Evolutionary conservation across 345 rosid genomes (phyloP).

Genomic region (Arabis alpina): DNA sequence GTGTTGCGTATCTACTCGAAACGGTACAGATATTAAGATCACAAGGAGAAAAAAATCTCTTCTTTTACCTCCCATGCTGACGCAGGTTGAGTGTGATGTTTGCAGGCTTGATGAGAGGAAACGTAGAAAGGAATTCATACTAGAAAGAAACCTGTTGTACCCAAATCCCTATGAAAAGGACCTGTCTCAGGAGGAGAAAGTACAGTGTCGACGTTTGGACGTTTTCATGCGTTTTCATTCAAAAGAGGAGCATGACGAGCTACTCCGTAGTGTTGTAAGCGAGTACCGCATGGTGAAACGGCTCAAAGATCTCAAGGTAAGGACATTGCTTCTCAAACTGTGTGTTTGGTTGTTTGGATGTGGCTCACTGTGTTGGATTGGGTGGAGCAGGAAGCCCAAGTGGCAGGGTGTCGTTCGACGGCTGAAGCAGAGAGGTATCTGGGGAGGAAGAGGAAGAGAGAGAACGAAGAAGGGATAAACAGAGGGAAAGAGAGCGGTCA

Average conservation of each 20-base stretch:
- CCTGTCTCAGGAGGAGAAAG: constrained; percentile 81
- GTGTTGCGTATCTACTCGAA: constrained; percentile 81
- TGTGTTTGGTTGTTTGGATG: constrained; percentile 23
- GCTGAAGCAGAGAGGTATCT: constrained; percentile 80
- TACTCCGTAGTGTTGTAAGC: constrained; percentile 67
- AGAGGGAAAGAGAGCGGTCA: constrained; percentile 71
- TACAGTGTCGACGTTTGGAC: constrained; percentile 70
- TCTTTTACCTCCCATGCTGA: constrained; percentile 19
- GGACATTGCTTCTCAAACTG: constrained; percentile 11
- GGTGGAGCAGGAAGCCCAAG: constrained; percentile 76
- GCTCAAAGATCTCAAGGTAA: constrained; percentile 81
- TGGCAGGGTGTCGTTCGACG: constrained; percentile 85
- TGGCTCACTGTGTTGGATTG: constrained; percentile 31
- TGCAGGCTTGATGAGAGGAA: constrained; percentile 96
- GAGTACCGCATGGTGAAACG: constrained; percentile 81
- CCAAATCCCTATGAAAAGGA: constrained; percentile 78
- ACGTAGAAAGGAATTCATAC: constrained; percentile 86
- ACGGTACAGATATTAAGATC: constrained; percentile 53
- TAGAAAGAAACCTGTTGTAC: constrained; percentile 79
- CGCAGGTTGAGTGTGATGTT: constrained; percentile 15
- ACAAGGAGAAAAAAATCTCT: constrained; percentile 15
- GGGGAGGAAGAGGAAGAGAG: constrained; percentile 70
- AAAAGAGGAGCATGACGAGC: constrained; percentile 87
- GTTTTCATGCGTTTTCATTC: constrained; percentile 92
- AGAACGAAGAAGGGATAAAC: constrained; percentile 72